Conservation (phyloP, 257 asterid genomes). For the Solanum clarkiae region DNA sequence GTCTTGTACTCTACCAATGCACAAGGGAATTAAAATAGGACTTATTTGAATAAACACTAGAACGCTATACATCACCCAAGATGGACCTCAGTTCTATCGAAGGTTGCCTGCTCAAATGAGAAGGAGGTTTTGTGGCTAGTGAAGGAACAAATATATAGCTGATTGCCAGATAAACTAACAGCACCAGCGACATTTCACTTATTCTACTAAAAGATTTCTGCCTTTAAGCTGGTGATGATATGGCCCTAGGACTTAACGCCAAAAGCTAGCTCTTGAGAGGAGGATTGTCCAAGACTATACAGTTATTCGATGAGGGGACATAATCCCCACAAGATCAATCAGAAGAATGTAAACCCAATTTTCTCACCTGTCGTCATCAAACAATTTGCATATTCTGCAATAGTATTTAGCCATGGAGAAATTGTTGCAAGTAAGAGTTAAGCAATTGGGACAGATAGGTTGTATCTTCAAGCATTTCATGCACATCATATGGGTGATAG, state of each 20-base stretch:
- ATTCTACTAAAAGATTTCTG: not conserved
- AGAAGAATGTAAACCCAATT: not conserved
- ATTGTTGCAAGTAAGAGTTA: slow-evolving; percentile 35
- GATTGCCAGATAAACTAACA: not conserved
- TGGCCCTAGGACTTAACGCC: not conserved
- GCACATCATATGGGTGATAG: slow-evolving; percentile 71
- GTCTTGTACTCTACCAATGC: not conserved
- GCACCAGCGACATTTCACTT: not conserved
- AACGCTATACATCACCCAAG: not conserved
- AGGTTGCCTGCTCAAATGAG: not conserved
- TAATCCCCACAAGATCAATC: not conserved
- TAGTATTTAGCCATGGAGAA: slow-evolving; percentile 76
- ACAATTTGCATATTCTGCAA: slow-evolving; percentile 70
- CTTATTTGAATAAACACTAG: not conserved
- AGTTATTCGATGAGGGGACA: not conserved
- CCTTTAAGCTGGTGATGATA: not conserved
- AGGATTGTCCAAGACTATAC: not conserved
- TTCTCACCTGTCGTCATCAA: slow-evolving; percentile 70
- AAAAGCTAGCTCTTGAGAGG: not conserved
- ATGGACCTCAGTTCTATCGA: not conserved
- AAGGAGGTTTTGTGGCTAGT: not conserved
- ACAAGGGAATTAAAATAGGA: not conserved
- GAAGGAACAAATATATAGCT: not conserved
- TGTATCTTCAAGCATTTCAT: slow-evolving; percentile 73
- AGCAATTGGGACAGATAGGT: slow-evolving; percentile 49